A percentile compares a stretch with the other conserved stretches of the same genome.
Evolutionary conservation across 2,329 filamentous ascomycete species (phyloP).

Genomic region (Clarireedia monteithiana): DNA sequence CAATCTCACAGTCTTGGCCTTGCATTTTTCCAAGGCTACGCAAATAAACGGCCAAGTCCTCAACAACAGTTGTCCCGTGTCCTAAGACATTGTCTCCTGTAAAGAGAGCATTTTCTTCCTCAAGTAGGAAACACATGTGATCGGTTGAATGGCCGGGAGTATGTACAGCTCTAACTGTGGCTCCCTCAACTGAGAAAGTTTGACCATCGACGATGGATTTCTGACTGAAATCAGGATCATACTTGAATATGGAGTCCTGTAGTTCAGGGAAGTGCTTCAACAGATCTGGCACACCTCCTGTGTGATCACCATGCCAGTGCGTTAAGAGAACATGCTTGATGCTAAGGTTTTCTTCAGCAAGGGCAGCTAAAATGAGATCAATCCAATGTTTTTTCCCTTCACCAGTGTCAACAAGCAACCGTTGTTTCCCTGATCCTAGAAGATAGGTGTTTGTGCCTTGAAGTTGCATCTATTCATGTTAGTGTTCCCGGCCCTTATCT

Average conservation of each 20-base stretch:
- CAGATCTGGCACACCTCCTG: constrained; percentile 64
- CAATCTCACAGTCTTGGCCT: constrained; percentile 29
- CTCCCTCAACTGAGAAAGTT: constrained; percentile 47
- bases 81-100: constrained; percentile 82
- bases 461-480: not conserved
- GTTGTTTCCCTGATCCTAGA: constrained; percentile 60
- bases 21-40: constrained; percentile 45
- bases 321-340: constrained; percentile 50
- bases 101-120: constrained; percentile 72
- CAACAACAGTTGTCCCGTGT: constrained; percentile 76
- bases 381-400: constrained; percentile 68
- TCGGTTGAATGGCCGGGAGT: constrained; percentile 70
- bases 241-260: constrained; percentile 51
- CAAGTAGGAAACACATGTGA: constrained; percentile 68
- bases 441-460: constrained; percentile 90
- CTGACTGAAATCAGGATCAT: constrained; percentile 45
- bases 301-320: constrained; percentile 87
- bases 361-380: constrained; percentile 30
- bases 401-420: constrained; percentile 82
- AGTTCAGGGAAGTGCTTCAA: constrained; percentile 50
- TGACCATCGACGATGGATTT: constrained; percentile 45
- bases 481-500: too few species aligned
- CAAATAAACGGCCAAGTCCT: constrained; percentile 62
- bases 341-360: constrained; percentile 25
- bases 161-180: constrained; percentile 56